Evolutionary conservation across 495 filamentous ascomycete genomes (phyloP).

Genomic region (Daldinia grandis): DNA sequence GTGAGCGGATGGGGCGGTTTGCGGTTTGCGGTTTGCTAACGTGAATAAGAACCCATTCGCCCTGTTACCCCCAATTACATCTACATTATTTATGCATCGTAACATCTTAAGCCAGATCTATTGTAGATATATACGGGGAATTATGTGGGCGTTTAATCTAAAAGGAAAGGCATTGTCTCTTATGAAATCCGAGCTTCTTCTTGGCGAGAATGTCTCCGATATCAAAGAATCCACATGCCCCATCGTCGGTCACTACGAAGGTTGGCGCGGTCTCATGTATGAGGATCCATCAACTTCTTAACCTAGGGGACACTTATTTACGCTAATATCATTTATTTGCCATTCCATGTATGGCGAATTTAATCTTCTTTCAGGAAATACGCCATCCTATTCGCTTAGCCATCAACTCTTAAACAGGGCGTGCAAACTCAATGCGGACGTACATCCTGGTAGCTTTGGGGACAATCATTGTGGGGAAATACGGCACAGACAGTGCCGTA

Average conservation of each 20-base stretch:
- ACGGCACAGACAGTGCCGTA: not conserved
- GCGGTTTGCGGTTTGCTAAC: slow-evolving; percentile 2
- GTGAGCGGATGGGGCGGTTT: too few relatives aligned
- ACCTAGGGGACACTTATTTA: slow-evolving; percentile 1
- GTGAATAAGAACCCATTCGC: not conserved
- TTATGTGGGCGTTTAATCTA: slow-evolving; percentile 15
- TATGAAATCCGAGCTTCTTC: slow-evolving; percentile 7
- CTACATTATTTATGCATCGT: slow-evolving; percentile 3
- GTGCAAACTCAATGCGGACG: not conserved
- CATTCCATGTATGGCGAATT: not conserved
- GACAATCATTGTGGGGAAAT: not conserved
- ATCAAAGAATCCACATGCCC: not conserved
- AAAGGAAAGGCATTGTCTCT: slow-evolving; percentile 6
- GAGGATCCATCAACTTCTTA: not conserved
- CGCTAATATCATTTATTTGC: slow-evolving; percentile 1
- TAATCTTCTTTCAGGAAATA: not conserved
- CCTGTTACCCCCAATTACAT: not conserved
- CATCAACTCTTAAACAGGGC: not conserved
- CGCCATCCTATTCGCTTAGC: not conserved
- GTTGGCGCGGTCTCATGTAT: slow-evolving; percentile 5
- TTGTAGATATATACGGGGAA: slow-evolving; percentile 17
- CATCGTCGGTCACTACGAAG: slow-evolving; percentile 13
- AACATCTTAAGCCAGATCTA: slow-evolving; percentile 22
- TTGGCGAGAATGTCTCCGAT: slow-evolving; percentile 3
- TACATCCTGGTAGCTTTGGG: not conserved